phyloP scores from a whole-genome alignment of 1,139 yeast genomes.

The Debaryomyces nepalensis region DNA sequence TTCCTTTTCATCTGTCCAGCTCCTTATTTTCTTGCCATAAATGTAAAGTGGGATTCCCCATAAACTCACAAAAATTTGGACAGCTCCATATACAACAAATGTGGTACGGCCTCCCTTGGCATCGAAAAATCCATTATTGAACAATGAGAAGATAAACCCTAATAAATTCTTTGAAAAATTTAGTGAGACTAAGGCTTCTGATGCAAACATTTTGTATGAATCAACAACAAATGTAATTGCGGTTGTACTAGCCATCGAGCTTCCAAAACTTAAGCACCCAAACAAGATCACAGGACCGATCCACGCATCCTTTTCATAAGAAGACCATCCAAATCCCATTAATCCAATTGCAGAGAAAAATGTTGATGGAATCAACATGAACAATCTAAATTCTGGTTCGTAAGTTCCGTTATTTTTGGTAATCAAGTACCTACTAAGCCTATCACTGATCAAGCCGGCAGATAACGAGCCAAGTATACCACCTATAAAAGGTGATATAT shows the following conservation, averaged over 20 bases:
- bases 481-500: slow-evolving; percentile 61
- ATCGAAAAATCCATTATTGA: slow-evolving; percentile 53
- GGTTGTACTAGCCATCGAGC: slow-evolving; percentile 63
- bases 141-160: slow-evolving; percentile 62
- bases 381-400: slow-evolving; percentile 65
- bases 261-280: slow-evolving; percentile 62
- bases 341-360: slow-evolving; percentile 53
- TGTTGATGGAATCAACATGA: slow-evolving; percentile 58
- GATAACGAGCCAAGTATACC: slow-evolving; percentile 60
- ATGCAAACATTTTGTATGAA: slow-evolving; percentile 60
- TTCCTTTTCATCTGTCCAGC: slow-evolving; percentile 54
- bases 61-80: slow-evolving; percentile 54
- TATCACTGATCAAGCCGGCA: slow-evolving; percentile 57
- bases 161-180: slow-evolving; percentile 58
- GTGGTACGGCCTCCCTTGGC: slow-evolving; percentile 50
- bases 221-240: slow-evolving; percentile 66
- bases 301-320: slow-evolving; percentile 55
- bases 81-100: slow-evolving; percentile 57
- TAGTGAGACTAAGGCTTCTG: slow-evolving; percentile 61
- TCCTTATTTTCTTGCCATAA: slow-evolving; percentile 56
- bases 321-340: slow-evolving; percentile 68
- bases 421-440: slow-evolving; percentile 43
- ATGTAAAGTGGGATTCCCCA: slow-evolving; percentile 58
- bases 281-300: slow-evolving; percentile 61
- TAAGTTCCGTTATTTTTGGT: slow-evolving; percentile 54